Percentiles rank a stretch among this genome's conserved stretches.
phyloP scores from a whole-genome alignment of 2,329 filamentous ascomycete species.

The Pseudocercospora cruenta region DNA sequence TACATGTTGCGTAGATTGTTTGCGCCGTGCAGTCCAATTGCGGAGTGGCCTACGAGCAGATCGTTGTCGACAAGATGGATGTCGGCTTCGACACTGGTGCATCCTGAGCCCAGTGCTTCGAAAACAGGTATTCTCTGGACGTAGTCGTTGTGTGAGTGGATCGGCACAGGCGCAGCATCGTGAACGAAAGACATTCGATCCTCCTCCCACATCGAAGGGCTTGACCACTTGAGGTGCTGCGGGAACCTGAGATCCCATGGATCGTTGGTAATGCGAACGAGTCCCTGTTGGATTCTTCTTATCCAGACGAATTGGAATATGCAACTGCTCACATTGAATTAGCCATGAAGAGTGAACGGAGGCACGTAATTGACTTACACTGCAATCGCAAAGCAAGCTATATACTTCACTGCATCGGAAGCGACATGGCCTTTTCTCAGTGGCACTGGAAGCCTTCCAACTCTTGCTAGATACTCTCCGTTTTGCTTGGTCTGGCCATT shows the following conservation, averaged over 20 bases:
- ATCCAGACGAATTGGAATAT: neutral
- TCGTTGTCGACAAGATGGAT: conserved; percentile 1
- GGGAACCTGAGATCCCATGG: neutral
- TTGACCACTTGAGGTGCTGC: neutral
- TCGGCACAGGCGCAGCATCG: conserved; percentile 55
- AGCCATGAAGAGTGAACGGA: neutral
- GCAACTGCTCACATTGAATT: neutral
- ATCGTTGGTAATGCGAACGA: neutral
- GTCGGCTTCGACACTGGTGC: conserved; percentile 59
- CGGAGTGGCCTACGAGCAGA: neutral
- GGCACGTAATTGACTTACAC: neutral
- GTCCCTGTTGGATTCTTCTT: neutral
- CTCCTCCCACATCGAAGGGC: neutral
- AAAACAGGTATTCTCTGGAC: conserved; percentile 59
- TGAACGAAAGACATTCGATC: neutral
- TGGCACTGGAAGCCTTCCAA: neutral
- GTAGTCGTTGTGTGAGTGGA: conserved; percentile 65
- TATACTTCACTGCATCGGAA: neutral
- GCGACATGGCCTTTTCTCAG: neutral
- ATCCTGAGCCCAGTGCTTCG: conserved; percentile 58
- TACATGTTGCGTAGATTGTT: neutral
- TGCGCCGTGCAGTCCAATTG: neutral
- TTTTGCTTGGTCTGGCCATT: neutral
- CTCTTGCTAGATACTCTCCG: neutral
- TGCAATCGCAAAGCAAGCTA: neutral